Base-by-base conservation (phyloP, 345 rosid species). In the Hibiscus tridactylites region DNA sequence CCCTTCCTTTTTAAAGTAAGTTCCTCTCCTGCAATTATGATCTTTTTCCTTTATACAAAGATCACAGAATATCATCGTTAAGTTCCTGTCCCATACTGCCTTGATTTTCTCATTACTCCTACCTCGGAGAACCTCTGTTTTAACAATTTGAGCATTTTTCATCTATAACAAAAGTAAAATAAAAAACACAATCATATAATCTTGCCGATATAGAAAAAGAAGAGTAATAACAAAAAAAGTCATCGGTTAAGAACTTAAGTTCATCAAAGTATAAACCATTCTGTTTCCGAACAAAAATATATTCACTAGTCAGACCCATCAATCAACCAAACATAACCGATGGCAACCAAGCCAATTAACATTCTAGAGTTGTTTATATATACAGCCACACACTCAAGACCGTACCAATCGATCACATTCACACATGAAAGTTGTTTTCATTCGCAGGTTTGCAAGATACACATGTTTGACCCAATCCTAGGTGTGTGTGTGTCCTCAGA, bases 31-130 rank as follows among this genome's bases (percentile, higher is more conserved):
- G 58, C 42, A 26, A 49, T 67, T 47, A 28, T 67, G 44, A 67
- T 67, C 71, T 49, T 67, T 67, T 29, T 67, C 71, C 71, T 67
- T 67, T 67, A 67, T 67, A 29, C 71, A 67, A 49, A 67, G 71
- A 49, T 67, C 58, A 16, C 71, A 67, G 24, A 67, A 67, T 28
- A 67, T 4, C 42, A 67, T 67, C 31, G 71, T 49, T 49, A 67
- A 67, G 71, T 47, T 67, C 59, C 71, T 49, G 56, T 67, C 71
- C 71, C 71, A 67, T 49, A 67, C 71, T 28, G 71, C 71, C 58
- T 67, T 67, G 24, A 28, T 49, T 4, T 67, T 67, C 5, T 67
- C 58, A 49, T 49, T 67, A 67, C 59, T 49, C 71, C 39, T 67
- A 67, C 57, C 42, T 8, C 56, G 71, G 49, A 39, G 57, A 67